These are phyloP conservation scores for Triticum dicoccoides DNA, from an alignment of 176 grass and related monocot genomes.

Conservation along the genomic window DNA sequence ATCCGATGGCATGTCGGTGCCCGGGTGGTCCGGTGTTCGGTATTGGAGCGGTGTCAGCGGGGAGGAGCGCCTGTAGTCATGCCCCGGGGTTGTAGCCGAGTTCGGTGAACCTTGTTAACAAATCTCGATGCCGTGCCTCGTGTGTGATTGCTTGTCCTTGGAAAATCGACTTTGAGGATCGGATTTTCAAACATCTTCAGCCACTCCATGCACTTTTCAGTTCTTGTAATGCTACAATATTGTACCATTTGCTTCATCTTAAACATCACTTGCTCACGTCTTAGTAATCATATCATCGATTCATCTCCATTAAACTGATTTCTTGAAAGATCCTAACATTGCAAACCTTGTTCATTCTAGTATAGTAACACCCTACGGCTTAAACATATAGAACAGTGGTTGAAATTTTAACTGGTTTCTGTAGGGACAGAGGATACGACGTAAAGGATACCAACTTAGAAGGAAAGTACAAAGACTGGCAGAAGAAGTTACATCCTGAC, in stretches of 20 bases:
- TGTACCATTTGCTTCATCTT: neutral
- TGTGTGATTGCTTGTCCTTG: too few species aligned
- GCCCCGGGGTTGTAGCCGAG: too few species aligned
- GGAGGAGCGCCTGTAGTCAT: too few species aligned
- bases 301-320: neutral
- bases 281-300: neutral
- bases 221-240: neutral
- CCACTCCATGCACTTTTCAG: too few species aligned
- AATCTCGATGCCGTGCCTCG: too few species aligned
- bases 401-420: constrained; percentile 23
- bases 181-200: neutral
- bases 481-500: constrained; percentile 96
- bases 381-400: neutral
- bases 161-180: neutral
- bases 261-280: neutral
- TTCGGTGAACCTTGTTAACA: too few species aligned
- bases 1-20: too few species aligned
- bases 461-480: constrained; percentile 90
- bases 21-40: too few species aligned
- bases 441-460: constrained; percentile 63
- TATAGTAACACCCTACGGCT: neutral
- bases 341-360: neutral
- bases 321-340: neutral
- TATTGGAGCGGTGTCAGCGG: too few species aligned
- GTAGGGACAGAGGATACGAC: constrained; percentile 54